Percentiles rank a stretch among this genome's conserved stretches.
These are phyloP conservation scores for Hymenoscyphus occultus DNA, from an alignment of 2,329 filamentous ascomycete species.

Conservation along the genomic window DNA sequence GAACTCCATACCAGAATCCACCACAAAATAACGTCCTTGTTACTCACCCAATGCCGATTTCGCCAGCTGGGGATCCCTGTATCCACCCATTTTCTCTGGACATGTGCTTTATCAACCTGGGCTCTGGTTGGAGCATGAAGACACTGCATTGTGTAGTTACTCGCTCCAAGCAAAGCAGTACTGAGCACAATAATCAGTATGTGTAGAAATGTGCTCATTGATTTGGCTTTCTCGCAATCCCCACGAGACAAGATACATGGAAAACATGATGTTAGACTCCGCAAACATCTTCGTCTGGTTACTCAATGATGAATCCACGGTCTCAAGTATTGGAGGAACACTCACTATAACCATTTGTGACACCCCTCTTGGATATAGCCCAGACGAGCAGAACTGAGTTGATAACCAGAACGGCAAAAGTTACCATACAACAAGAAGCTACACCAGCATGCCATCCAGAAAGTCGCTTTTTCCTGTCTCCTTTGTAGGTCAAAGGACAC, in stretches of 20 bases:
- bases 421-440: background rate
- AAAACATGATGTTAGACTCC: background rate
- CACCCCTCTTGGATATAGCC: background rate
- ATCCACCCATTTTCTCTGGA: background rate
- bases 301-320: background rate
- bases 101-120: background rate
- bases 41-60: background rate
- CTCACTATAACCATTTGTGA: background rate
- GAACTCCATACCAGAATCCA: constrained; percentile 1
- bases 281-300: background rate
- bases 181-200: background rate
- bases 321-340: background rate
- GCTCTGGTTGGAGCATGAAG: background rate
- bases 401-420: background rate
- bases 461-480: background rate
- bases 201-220: background rate
- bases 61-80: background rate
- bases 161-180: background rate
- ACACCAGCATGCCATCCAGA: background rate
- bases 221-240: background rate
- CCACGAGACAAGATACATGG: background rate
- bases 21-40: background rate
- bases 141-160: background rate
- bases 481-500: background rate
- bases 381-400: background rate